Evolutionary conservation across 352 stramenopile species (phyloP), one percentile per base, ranked within the genome.

Genomic region (Globisporangium abappressorium): DNA sequence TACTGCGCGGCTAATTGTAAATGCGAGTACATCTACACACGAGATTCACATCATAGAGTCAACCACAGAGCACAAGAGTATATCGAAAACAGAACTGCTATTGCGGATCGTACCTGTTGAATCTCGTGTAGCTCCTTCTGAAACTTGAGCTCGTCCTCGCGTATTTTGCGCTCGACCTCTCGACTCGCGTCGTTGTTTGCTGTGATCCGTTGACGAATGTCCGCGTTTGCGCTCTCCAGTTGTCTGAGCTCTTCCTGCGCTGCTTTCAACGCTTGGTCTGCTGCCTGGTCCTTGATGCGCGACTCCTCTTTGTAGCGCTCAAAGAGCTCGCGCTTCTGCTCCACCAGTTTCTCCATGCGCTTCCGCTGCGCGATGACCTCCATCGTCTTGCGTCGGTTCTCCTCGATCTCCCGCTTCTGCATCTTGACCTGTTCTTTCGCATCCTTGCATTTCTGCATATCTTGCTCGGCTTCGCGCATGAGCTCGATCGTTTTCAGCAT

Each of bases 371-470:
- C 85, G n/a, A 83, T 66, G 12, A 82, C 82, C 62, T 93, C 82
- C 3, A 76, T 64, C 6, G 74, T 79, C 57, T 83, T 76, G 36
- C 72, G 69, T 8, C 74, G 47, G 28, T 90, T 83, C 33, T 90
- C 74, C 0, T 76, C 69, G 58, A 94, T 87, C 34, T 89, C 73
- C 22, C 77, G 69, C 15, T 71, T 77, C 57, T 84, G 70, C 20
- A 68, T 43, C 68, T 91, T 91, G 47, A 95, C 81, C 64, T 93
- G 76, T 24, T 87, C 72, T 41, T 95, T 95, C 26, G 78, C 81
- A 46, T 85, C 71, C 57, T 90, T 92, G 75, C 79, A 91, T 12
- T 79, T 79, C 18, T 78, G 69, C 47, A 93, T 82, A 64, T 92
- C 86, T 24, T 75, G 68, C 30, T 93, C 81, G 18, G 86, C 81